Percentiles rank a stretch among this genome's conserved stretches.
phyloP scores from a whole-genome alignment of 2,329 filamentous ascomycete genomes.

The Colletotrichum sp. region DNA sequence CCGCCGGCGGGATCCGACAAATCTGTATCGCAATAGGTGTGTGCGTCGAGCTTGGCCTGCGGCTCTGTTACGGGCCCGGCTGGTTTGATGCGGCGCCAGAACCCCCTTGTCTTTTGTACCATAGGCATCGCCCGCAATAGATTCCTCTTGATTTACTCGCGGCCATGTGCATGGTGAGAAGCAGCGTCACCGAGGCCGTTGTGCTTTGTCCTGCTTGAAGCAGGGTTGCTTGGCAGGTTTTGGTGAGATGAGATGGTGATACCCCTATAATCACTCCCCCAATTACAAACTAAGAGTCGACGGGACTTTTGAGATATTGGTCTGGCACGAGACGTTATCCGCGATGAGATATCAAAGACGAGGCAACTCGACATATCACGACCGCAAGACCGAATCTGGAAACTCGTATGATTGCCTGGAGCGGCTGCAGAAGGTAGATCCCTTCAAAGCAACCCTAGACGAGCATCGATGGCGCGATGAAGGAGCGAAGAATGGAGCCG shows the following conservation, averaged over 20 bases:
- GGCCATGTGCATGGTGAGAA: neutral
- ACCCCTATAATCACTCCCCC: neutral
- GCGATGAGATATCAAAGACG: neutral
- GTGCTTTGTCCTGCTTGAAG: neutral
- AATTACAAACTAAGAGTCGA: neutral
- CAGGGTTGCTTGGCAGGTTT: neutral
- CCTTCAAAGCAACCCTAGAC: neutral
- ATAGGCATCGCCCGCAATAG: constrained; percentile 25
- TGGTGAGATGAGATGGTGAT: neutral
- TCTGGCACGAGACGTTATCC: accelerated
- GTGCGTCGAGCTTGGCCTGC: neutral
- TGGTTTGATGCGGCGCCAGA: constrained; percentile 3
- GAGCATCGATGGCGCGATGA: neutral
- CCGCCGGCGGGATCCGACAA: neutral
- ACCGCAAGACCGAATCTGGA: neutral
- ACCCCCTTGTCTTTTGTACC: constrained; percentile 22
- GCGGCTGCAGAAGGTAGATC: neutral
- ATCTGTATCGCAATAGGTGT: constrained; percentile 11
- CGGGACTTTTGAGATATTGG: accelerated
- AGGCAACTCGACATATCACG: neutral
- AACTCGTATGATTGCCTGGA: neutral
- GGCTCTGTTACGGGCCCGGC: neutral
- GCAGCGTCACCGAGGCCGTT: neutral
- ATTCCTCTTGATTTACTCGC: constrained; percentile 19
- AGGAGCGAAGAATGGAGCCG: neutral